Conservation (phyloP, 208 protist genomes). For the Crithidia bombi region DNA sequence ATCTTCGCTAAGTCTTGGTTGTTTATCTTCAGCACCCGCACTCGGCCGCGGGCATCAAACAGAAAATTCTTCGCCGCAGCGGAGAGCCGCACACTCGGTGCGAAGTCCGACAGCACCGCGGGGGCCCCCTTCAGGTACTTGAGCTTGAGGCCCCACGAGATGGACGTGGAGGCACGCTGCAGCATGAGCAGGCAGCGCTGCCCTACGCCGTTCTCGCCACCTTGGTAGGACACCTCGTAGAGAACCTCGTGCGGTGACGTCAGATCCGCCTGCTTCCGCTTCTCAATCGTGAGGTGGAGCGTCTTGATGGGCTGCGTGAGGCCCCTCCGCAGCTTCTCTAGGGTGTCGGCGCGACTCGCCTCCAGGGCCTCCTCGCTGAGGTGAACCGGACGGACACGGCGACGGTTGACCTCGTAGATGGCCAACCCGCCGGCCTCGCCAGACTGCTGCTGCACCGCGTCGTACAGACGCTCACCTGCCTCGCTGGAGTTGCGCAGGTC, state of each 20-base stretch:
- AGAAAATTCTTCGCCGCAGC: slow-evolving; percentile 54
- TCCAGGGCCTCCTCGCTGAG: slow-evolving; percentile 16
- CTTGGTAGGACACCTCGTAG: slow-evolving; percentile 51
- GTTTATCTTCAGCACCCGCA: slow-evolving; percentile 55
- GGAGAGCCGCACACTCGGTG: slow-evolving; percentile 40
- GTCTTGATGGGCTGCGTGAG: slow-evolving; percentile 20
- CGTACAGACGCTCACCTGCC: slow-evolving; percentile 45
- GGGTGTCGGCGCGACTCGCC: slow-evolving; percentile 7
- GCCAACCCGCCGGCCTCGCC: slow-evolving; percentile 29
- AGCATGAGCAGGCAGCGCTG: slow-evolving; percentile 65
- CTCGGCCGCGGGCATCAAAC: slow-evolving; percentile 36
- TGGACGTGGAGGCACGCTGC: slow-evolving; percentile 41
- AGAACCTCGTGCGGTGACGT: slow-evolving; percentile 53
- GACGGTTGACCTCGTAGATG: slow-evolving; percentile 56
- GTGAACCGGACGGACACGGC: slow-evolving; percentile 27
- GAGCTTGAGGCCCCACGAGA: slow-evolving; percentile 63
- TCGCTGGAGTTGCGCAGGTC: slow-evolving; percentile 45
- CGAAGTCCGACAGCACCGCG: slow-evolving; percentile 37
- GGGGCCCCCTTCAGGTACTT: background rate
- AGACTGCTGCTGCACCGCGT: slow-evolving; percentile 47
- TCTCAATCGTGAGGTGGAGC: slow-evolving; percentile 34
- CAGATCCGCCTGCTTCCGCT: slow-evolving; percentile 32
- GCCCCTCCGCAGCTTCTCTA: slow-evolving; percentile 20
- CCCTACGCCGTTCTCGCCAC: slow-evolving; percentile 53
- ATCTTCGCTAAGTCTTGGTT: slow-evolving; percentile 30